A percentile compares a stretch with the other conserved stretches of the same genome.
Conservation (phyloP, 108 stramenopile genomes). For the Stephanodiscus triporus region DNA sequence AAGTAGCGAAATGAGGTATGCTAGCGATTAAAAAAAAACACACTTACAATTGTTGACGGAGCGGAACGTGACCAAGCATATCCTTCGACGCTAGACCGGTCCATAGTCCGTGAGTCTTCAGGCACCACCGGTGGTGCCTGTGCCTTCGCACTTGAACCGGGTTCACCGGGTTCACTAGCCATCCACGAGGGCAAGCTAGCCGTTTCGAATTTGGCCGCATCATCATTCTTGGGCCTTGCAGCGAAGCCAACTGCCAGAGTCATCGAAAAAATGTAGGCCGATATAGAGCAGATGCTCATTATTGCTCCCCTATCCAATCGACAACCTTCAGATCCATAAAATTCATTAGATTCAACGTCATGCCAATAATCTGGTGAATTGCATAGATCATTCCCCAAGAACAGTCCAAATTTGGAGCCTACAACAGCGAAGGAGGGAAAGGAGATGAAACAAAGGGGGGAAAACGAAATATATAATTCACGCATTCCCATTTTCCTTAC, state of each 20-base stretch:
- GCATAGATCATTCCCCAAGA: constrained; percentile 19
- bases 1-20: too few species aligned
- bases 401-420: constrained; percentile 25
- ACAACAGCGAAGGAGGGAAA: background rate
- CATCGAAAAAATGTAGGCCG: constrained; percentile 13
- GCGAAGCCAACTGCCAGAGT: constrained; percentile 13
- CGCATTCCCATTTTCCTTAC: background rate
- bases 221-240: constrained; percentile 15
- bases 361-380: constrained; percentile 20
- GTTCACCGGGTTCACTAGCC: background rate
- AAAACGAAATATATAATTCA: background rate
- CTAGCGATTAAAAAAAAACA: too few species aligned
- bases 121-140: background rate
- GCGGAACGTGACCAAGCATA: constrained; percentile 1
- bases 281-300: constrained; percentile 16
- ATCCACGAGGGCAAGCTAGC: constrained; percentile 18
- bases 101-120: background rate
- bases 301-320: constrained; percentile 16
- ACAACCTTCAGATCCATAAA: constrained; percentile 12
- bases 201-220: constrained; percentile 14
- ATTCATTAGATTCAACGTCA: constrained; percentile 19
- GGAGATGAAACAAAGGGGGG: background rate
- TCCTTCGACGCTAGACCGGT: background rate
- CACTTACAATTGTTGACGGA: background rate
- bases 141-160: background rate